phyloP scores from a whole-genome alignment of 2,329 filamentous ascomycete genomes.

The Penicillium sp. region DNA sequence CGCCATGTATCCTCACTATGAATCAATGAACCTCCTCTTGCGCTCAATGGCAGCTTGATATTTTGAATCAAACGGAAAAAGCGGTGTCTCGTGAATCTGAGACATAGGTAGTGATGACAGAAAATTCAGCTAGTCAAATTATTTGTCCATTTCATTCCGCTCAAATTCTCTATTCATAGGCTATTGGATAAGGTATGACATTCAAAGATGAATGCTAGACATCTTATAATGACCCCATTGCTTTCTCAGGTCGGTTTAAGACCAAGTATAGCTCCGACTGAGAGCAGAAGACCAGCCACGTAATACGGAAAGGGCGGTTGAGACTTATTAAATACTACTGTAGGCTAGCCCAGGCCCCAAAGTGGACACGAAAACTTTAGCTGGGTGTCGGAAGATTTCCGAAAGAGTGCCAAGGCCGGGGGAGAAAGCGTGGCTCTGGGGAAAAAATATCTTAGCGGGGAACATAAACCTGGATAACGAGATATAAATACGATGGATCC shows the following conservation, averaged over 20 bases:
- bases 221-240: too few relatives aligned
- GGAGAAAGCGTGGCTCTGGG: not conserved
- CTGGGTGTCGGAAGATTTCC: conserved; percentile 12
- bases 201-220: too few relatives aligned
- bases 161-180: too few relatives aligned
- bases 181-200: too few relatives aligned
- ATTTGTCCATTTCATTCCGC: too few relatives aligned
- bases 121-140: too few relatives aligned
- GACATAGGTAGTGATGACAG: too few relatives aligned
- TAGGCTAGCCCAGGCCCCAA: not conserved
- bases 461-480: not conserved
- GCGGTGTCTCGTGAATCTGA: too few relatives aligned
- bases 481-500: not conserved
- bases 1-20: not conserved
- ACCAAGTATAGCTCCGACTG: too few relatives aligned
- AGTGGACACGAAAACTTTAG: not conserved
- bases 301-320: not conserved
- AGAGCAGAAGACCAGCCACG: not conserved
- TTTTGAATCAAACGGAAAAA: too few relatives aligned
- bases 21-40: not conserved
- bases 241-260: too few relatives aligned
- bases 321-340: not conserved
- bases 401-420: conserved; percentile 10
- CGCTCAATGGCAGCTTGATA: too few relatives aligned
- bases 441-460: not conserved